Base-by-base conservation (phyloP, 1,139 yeast species). In the Debaryomyces sp. region DNA sequence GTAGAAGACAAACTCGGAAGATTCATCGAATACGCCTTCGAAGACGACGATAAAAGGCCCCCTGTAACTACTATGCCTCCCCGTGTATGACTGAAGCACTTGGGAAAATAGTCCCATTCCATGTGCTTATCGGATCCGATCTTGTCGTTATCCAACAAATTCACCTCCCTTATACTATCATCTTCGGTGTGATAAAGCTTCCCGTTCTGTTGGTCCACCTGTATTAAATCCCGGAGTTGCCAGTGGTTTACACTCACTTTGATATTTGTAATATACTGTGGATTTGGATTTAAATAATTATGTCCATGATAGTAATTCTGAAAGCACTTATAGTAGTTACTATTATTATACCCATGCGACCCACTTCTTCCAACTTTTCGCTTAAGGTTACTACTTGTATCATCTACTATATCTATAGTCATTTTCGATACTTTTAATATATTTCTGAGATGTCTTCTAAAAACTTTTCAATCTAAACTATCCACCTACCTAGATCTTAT, bases 191-290 rank as follows among this genome's bases (percentile, higher is more conserved):
- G 75, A 54, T 62, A 73, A 8, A 74, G 57, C 13, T 58, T 56
- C 29, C 75, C 71, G 7, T 59, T 54, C 3, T 52, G 38, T 30
- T 60, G 56, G 49, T 73, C 73, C 33, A 66, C 68, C 56, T 86
- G 82, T 22, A 90, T 71, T 59, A 91, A 75, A 61, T 91, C 96
- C 43, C 96, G 75, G 38, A 91, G 72, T 64, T 91, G 97, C 96
- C 97, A 91, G 70, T 91, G 97, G 53, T 85, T 83, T 39, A 67
- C 73, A 17, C 64, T 62, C 7, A 70, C 58, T 33, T 62, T 61
- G 7, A 73, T 62, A 41, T 61, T 61, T 18, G 74, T 57, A 18
- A 73, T 61, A 53, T 74, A 75, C 15, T 50, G 53, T 7, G 80
- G 80, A 47, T 66, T 63, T 4, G 79, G 75, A 36, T 62, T 64